These are phyloP conservation scores for Hirschfeldia incana DNA, from an alignment of 345 rosid species.

Conservation along the genomic window DNA sequence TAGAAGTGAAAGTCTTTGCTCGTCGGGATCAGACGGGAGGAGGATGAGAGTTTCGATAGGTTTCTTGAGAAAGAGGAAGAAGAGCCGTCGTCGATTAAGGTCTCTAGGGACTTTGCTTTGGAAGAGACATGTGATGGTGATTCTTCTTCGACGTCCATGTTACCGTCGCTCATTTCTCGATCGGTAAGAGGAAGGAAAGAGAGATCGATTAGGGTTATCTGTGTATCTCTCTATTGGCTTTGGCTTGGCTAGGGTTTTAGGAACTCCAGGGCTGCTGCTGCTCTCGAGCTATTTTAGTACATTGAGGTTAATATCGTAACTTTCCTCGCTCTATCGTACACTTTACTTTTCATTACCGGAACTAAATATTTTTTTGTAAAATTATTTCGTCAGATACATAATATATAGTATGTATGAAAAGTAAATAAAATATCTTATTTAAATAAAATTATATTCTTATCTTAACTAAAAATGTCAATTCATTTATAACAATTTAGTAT, in stretches of 20 bases:
- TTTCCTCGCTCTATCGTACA: not conserved
- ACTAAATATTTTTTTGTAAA: too few relatives aligned
- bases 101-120: conserved; percentile 42
- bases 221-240: not conserved
- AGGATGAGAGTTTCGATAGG: conserved; percentile 57
- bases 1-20: conserved; percentile 81
- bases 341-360: not conserved
- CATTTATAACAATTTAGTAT: too few relatives aligned
- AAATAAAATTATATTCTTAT: too few relatives aligned
- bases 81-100: conserved; percentile 42
- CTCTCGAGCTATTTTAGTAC: not conserved
- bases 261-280: not conserved
- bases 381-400: too few relatives aligned
- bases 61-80: conserved; percentile 55
- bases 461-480: too few relatives aligned
- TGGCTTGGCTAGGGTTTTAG: not conserved
- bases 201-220: conserved; percentile 14
- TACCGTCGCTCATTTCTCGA: conserved; percentile 21
- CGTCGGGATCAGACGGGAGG: conserved; percentile 62
- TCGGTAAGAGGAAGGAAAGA: not conserved
- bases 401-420: too few relatives aligned
- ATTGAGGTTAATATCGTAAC: not conserved
- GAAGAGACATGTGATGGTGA: conserved; percentile 11
- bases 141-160: conserved; percentile 38
- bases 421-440: too few relatives aligned